Percentiles rank a stretch among this genome's conserved stretches.
These are phyloP conservation scores for Vaccinium corymbosum DNA, from an alignment of 148 eudicot genomes.

Conservation along the genomic window DNA sequence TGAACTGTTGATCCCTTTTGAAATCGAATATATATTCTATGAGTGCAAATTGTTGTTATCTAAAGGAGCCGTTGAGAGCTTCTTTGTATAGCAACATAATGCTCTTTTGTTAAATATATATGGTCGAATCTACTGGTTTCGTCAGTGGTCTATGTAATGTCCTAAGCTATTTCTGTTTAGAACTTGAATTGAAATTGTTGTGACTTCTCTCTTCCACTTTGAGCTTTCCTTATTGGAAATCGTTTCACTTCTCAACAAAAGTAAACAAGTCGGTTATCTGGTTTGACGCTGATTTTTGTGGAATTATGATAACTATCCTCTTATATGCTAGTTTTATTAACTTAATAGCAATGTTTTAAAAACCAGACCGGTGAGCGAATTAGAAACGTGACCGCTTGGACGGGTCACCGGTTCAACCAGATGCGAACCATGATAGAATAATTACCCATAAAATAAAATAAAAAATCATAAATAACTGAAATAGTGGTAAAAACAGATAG, in stretches of 20 bases:
- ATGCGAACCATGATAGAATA: no score
- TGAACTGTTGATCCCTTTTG: neutral
- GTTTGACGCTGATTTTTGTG: neutral
- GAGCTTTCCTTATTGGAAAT: neutral
- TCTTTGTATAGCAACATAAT: neutral
- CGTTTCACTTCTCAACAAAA: neutral
- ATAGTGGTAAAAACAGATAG: no score
- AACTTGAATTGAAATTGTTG: neutral
- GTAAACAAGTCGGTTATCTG: neutral
- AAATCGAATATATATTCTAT: neutral
- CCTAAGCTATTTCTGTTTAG: neutral
- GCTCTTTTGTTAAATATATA: neutral
- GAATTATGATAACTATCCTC: neutral
- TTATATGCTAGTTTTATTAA: neutral
- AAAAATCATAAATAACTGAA: no score
- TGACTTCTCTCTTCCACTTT: neutral
- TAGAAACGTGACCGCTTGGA: no score
- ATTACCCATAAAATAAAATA: no score
- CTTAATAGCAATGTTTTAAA: neutral
- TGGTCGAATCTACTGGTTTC: neutral
- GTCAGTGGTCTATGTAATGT: neutral
- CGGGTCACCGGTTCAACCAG: no score
- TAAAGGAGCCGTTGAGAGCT: neutral
- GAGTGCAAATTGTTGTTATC: neutral
- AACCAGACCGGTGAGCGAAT: no score